A percentile compares a stretch with the other conserved stretches of the same genome.
Conservation (phyloP, 2,329 filamentous ascomycete species). For the Ophiostoma sp. region DNA sequence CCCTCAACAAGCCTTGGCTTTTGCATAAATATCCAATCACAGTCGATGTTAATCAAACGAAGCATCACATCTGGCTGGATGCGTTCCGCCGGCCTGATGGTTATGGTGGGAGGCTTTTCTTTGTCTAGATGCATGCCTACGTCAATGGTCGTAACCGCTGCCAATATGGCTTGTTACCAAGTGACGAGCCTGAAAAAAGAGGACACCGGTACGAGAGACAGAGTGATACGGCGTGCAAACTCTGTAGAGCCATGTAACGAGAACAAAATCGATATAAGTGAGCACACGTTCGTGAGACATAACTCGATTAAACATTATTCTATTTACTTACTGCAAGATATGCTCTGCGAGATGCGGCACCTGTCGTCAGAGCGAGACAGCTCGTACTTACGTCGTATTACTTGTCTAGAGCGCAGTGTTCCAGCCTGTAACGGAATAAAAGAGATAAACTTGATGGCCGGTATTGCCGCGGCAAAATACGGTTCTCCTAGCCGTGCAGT, state of each 20-base stretch:
- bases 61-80: background rate
- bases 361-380: background rate
- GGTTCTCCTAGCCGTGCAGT: background rate
- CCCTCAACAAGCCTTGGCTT: background rate
- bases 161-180: constrained; percentile 23
- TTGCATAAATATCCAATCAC: background rate
- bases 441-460: background rate
- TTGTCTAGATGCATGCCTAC: background rate
- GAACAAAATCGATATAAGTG: background rate
- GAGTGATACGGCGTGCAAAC: background rate
- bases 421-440: background rate
- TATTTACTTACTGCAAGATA: background rate
- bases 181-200: background rate
- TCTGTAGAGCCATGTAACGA: background rate
- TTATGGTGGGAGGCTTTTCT: background rate
- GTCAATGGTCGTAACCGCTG: background rate
- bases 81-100: background rate
- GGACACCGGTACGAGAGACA: constrained; percentile 7
- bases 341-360: background rate
- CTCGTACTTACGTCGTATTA: constrained; percentile 3
- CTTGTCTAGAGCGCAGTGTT: background rate
- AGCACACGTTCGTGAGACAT: background rate
- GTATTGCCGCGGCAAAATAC: background rate
- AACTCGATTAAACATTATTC: background rate
- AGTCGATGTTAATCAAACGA: background rate